Evolutionary conservation across 495 filamentous ascomycete genomes (phyloP).

Genomic region (Aspergillus incahuasiensis): DNA sequence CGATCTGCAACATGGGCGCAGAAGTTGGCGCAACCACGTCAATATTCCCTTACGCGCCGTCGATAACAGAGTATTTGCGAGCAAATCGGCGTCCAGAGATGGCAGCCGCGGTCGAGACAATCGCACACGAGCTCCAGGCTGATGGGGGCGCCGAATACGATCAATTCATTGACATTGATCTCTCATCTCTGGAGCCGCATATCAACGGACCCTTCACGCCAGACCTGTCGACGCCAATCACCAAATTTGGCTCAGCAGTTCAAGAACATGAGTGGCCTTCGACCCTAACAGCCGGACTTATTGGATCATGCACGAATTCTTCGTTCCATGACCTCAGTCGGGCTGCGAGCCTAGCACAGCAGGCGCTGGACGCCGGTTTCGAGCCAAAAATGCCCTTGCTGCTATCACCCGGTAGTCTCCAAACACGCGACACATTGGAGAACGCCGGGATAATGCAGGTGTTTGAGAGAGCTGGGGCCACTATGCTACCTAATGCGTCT

Average conservation of each 20-base stretch:
- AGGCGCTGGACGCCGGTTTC: neutral
- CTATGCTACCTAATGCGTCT: neutral
- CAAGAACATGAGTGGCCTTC: neutral
- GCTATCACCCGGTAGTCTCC: neutral
- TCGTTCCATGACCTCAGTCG: neutral
- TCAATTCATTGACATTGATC: neutral
- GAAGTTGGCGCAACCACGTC: neutral
- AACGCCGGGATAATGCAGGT: neutral
- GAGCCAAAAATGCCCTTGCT: neutral
- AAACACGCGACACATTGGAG: neutral
- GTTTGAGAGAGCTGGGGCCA: neutral
- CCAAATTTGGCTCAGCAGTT: neutral
- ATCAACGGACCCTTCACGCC: neutral
- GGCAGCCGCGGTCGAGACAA: neutral
- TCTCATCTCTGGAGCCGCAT: neutral
- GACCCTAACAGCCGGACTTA: neutral
- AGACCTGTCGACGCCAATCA: neutral
- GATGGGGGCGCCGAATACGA: neutral
- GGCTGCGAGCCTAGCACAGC: neutral
- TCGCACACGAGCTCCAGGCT: neutral
- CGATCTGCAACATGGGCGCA: neutral
- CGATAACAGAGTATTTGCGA: neutral
- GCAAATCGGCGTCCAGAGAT: neutral
- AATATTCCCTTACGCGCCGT: neutral
- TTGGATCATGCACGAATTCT: neutral